Evolutionary conservation across 2,329 filamentous ascomycete species (phyloP).

Genomic region (Hypomyces rosellus): DNA sequence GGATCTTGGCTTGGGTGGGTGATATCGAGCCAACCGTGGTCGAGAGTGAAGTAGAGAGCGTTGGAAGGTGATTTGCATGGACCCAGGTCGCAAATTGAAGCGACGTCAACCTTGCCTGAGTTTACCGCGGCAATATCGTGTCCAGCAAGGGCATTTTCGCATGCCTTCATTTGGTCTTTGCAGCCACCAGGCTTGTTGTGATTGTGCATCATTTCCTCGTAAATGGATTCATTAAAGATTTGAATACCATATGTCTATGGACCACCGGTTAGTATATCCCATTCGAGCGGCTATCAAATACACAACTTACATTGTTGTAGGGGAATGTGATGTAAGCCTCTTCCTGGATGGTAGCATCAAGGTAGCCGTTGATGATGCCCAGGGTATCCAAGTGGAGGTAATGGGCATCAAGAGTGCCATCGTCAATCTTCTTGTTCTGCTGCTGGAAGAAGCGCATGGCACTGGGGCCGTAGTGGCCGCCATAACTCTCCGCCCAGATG

Average conservation of each 20-base stretch:
- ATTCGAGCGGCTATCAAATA: not conserved
- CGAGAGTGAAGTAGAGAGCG: conserved; percentile 47
- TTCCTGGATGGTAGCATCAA: conserved; percentile 57
- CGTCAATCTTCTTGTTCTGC: conserved; percentile 49
- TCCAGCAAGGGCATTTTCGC: conserved; percentile 41
- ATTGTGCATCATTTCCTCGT: conserved; percentile 23
- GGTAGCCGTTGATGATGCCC: conserved; percentile 63
- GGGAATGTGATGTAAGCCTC: conserved; percentile 51
- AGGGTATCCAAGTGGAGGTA: conserved; percentile 51
- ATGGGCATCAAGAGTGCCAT: conserved; percentile 35
- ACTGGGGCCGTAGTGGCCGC: conserved; percentile 62
- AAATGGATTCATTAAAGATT: conserved; percentile 43
- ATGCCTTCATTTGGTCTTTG: conserved; percentile 44
- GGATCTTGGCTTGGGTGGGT: conserved; percentile 50
- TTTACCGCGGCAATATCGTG: conserved; percentile 44
- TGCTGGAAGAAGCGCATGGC: conserved; percentile 53
- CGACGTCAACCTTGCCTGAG: conserved; percentile 22
- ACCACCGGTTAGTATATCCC: not conserved
- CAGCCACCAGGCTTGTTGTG: conserved; percentile 40
- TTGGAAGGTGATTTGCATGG: conserved; percentile 48
- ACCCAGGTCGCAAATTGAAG: conserved; percentile 41
- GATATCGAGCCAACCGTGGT: conserved; percentile 55
- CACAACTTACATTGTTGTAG: conserved; percentile 48
- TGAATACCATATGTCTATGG: conserved; percentile 48
- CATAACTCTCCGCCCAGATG: conserved; percentile 63